phyloP scores from a whole-genome alignment of 2,329 filamentous ascomycete species.

The Magnaporthiopsis rhizophila region DNA sequence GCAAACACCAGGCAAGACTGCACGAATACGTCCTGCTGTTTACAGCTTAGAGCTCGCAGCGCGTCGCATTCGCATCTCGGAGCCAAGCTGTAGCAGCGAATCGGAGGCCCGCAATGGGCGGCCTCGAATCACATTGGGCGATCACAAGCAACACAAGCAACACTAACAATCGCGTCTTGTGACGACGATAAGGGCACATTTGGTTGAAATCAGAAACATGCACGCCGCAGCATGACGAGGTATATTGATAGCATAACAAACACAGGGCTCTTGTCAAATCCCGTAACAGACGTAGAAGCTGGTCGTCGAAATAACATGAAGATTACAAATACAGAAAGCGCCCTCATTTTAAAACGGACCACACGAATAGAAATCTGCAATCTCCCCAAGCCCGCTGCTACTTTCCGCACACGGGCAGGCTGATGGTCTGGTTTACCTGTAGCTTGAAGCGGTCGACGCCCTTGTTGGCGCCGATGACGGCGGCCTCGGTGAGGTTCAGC shows the following conservation, averaged over 20 bases:
- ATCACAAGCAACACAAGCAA: neutral
- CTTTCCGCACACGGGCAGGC: slow-evolving; percentile 1
- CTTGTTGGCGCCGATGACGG: neutral
- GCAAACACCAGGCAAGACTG: too few relatives aligned
- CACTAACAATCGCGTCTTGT: neutral
- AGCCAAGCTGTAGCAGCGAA: neutral
- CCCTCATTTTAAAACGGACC: neutral
- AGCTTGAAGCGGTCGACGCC: slow-evolving; percentile 4
- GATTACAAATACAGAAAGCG: neutral
- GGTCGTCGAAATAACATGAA: neutral
- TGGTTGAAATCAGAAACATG: neutral
- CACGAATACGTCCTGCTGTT: too few relatives aligned
- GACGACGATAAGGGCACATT: neutral
- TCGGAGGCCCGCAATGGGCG: too few relatives aligned
- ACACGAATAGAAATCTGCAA: neutral
- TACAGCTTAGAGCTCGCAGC: too few relatives aligned
- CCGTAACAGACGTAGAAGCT: neutral
- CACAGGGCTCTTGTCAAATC: neutral
- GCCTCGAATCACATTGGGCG: neutral
- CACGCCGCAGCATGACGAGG: neutral
- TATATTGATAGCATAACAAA: neutral
- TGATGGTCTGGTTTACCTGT: neutral
- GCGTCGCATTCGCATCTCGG: too few relatives aligned
- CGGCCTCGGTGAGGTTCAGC: slow-evolving; percentile 1
- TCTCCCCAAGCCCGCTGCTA: neutral